A percentile compares a stretch with the other conserved stretches of the same genome.
phyloP scores from a whole-genome alignment of 345 rosid genomes.

The Brassica napus region DNA sequence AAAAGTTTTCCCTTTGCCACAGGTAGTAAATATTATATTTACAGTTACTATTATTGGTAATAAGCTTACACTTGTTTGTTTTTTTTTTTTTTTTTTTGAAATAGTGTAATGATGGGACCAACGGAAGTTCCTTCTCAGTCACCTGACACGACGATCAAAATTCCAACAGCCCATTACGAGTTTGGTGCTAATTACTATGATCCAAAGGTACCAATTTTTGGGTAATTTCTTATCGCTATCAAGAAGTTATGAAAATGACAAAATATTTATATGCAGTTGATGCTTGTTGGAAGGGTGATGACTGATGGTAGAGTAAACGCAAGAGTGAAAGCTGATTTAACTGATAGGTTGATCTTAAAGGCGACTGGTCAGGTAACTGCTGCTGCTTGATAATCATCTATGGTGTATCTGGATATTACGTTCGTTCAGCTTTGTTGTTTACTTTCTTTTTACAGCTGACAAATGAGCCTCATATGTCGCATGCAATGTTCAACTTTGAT shows the following conservation, averaged over 20 bases:
- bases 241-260: conserved; percentile 18
- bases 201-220: conserved; percentile 43
- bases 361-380: conserved; percentile 79
- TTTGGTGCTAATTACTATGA: conserved; percentile 92
- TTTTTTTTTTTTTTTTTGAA: neutral
- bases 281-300: conserved; percentile 91
- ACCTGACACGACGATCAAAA: conserved; percentile 69
- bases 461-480: conserved; percentile 81
- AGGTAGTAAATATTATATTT: neutral
- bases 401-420: neutral
- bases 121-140: conserved; percentile 91
- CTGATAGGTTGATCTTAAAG: conserved; percentile 70
- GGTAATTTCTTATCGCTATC: neutral
- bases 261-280: conserved; percentile 45
- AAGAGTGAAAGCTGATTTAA: conserved; percentile 83
- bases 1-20: conserved; percentile 60
- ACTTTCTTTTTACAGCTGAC: conserved; percentile 62
- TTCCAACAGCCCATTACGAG: conserved; percentile 88
- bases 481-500: conserved; percentile 85
- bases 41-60: neutral
- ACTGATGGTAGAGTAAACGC: conserved; percentile 91
- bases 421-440: conserved; percentile 15
- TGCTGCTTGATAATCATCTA: neutral
- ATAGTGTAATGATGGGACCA: conserved; percentile 91
- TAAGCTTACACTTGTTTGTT: neutral